A percentile compares a stretch with the other conserved stretches of the same genome.
These are phyloP conservation scores for Pachyrhizus erosus DNA, from an alignment of 306 rosid species.

Conservation along the genomic window DNA sequence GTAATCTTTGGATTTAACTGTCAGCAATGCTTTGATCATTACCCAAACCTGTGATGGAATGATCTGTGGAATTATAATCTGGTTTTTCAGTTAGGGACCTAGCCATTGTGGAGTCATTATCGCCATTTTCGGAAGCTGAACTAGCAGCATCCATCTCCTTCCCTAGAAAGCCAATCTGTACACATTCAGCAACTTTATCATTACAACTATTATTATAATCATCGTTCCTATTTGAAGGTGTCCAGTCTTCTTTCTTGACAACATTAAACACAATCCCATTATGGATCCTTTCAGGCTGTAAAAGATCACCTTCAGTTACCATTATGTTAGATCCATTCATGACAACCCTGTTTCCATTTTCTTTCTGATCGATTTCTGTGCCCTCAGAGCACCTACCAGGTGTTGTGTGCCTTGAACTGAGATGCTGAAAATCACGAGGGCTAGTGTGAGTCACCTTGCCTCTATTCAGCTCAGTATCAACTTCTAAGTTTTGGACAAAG, in stretches of 20 bases:
- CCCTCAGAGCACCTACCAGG: slow-evolving; percentile 64
- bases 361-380: slow-evolving; percentile 60
- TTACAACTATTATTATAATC: slow-evolving; percentile 56
- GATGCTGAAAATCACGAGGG: slow-evolving; percentile 48
- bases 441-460: slow-evolving; percentile 53
- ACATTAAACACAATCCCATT: slow-evolving; percentile 88
- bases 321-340: slow-evolving; percentile 63
- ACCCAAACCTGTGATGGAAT: slow-evolving; percentile 35
- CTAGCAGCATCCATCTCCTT: slow-evolving; percentile 72
- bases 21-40: slow-evolving; percentile 43
- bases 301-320: slow-evolving; percentile 90
- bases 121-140: slow-evolving; percentile 70
- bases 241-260: slow-evolving; percentile 81
- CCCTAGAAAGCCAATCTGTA: slow-evolving; percentile 73
- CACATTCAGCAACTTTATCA: slow-evolving; percentile 67
- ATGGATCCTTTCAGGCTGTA: slow-evolving; percentile 88
- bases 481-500: slow-evolving; percentile 79
- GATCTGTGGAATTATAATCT: slow-evolving; percentile 27
- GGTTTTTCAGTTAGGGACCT: slow-evolving; percentile 36
- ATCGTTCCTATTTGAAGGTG: slow-evolving; percentile 59
- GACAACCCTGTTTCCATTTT: slow-evolving; percentile 52
- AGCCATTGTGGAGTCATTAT: slow-evolving; percentile 42
- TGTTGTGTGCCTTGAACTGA: slow-evolving; percentile 59
- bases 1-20: slow-evolving; percentile 19
- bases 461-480: slow-evolving; percentile 62